Percentiles rank a stretch among this genome's conserved stretches.
Evolutionary conservation across 2,329 filamentous ascomycete genomes (phyloP).

Genomic region (Nemania diffusa): DNA sequence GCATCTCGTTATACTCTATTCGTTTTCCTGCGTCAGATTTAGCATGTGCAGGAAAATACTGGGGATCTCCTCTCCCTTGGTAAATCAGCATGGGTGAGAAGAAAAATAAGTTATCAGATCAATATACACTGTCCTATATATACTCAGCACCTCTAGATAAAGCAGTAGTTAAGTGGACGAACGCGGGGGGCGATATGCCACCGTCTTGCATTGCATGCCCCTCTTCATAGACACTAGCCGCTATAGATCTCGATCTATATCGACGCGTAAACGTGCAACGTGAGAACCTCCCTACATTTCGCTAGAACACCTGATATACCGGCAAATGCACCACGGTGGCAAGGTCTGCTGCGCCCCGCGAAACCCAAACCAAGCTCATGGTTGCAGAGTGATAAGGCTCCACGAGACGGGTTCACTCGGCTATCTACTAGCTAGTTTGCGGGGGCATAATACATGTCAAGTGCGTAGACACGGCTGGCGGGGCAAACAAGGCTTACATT

Average conservation of each 20-base stretch:
- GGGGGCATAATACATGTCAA: too few relatives aligned
- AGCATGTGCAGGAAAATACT: background rate
- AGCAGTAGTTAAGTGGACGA: background rate
- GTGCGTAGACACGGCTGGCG: background rate
- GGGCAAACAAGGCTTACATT: background rate
- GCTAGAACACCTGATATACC: background rate
- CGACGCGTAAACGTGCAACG: background rate
- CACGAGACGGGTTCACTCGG: background rate
- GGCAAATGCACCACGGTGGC: background rate
- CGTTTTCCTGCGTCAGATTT: background rate
- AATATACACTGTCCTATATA: background rate
- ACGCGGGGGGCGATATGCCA: background rate
- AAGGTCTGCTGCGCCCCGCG: background rate
- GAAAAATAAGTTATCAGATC: background rate
- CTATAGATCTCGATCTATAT: background rate
- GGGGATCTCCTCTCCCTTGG: background rate
- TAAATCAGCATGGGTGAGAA: background rate
- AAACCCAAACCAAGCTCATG: background rate
- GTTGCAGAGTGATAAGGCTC: background rate
- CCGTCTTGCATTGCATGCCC: too few relatives aligned
- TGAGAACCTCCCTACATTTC: background rate
- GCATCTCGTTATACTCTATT: background rate
- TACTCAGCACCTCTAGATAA: background rate
- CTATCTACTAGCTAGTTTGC: background rate
- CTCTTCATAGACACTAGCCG: too few relatives aligned